Base-by-base conservation (phyloP, 441 rosid species). In the Corymbia calophylla region DNA sequence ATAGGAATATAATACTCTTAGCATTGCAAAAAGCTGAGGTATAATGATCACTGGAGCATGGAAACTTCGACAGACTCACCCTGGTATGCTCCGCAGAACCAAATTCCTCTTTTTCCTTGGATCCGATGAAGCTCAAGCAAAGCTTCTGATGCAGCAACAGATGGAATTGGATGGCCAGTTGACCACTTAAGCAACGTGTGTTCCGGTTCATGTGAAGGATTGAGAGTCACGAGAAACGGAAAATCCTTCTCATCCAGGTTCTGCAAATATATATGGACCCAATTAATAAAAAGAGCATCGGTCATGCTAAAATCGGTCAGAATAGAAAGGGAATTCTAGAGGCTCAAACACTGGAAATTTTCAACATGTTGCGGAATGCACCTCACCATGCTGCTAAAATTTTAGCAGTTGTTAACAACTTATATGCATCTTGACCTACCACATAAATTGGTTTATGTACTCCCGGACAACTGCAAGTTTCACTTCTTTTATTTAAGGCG, bases 21-120 rank as follows among this genome's bases (percentile, higher is more conserved):
- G 44, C 44, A 18, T 32, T 68, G 80, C 80, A 5, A 35, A 9
- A 32, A 18, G 39, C 66, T 60, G 66, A 11, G 15, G 31, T 60
- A 60, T 60, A 60, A 62, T 8, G 14, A 62, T 29, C 35, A 7
- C 70, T 14, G 32, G 70, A 6, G 70, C 18, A 62, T 62, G 29
- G 68, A 62, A 62, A 62, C 31, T 60, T 29, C 14, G 14, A 62
- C 17, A 62, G 68, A 32, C 93, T 91, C 86, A 95, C 97, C 97
- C 64, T 94, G 97, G 92, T 95, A 97, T 58, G 99, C 98, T 91
- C 98, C 99, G 88, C 97, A 97, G 90, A 95, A 97, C 98, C 99
- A 97, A 85, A 97, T 55, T 88, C 96, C 94, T 89, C 97, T 95
- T 90, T 92, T 97, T 44, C 99, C 99, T 68, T 97, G 98, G 92